Evolutionary conservation across 352 stramenopile species (phyloP).

Genomic region (Phytophthora europaea): DNA sequence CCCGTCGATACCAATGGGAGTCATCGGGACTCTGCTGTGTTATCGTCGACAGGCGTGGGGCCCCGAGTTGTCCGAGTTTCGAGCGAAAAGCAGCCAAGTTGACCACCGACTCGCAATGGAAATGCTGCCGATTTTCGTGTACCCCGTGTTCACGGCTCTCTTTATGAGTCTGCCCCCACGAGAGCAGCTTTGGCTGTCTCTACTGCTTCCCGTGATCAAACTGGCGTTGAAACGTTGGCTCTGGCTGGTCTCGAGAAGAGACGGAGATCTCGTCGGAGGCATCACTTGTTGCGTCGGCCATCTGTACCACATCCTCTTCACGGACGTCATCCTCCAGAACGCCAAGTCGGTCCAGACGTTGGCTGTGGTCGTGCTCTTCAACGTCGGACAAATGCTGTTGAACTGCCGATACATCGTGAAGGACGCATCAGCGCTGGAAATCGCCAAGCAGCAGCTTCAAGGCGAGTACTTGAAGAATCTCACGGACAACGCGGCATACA

Average conservation of each 20-base stretch:
- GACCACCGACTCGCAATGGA: constrained; percentile 12
- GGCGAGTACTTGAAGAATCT: neutral
- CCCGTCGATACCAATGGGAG: constrained; percentile 8
- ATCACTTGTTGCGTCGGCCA: constrained; percentile 25
- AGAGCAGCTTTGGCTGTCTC: constrained; percentile 34
- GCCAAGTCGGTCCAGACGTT: constrained; percentile 38
- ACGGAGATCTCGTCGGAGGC: constrained; percentile 33
- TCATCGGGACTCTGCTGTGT: neutral
- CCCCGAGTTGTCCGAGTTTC: neutral
- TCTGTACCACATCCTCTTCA: constrained; percentile 51
- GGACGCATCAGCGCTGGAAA: neutral
- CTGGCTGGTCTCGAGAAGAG: constrained; percentile 15
- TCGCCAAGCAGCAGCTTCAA: neutral
- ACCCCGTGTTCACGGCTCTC: constrained; percentile 33
- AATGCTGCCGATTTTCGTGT: constrained; percentile 31
- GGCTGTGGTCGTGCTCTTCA: constrained; percentile 23
- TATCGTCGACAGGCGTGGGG: constrained; percentile 4
- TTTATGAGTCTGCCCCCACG: constrained; percentile 29
- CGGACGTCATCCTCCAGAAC: constrained; percentile 38
- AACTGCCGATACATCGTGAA: constrained; percentile 17
- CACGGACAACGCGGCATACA: neutral
- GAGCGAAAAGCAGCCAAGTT: neutral
- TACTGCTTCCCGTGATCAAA: constrained; percentile 39
- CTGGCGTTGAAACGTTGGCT: constrained; percentile 23
- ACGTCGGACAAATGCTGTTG: constrained; percentile 13